Percentiles rank a stretch among this genome's conserved stretches.
These are phyloP conservation scores for Neurospora sp. DNA, from an alignment of 495 filamentous ascomycete species.

Conservation along the genomic window DNA sequence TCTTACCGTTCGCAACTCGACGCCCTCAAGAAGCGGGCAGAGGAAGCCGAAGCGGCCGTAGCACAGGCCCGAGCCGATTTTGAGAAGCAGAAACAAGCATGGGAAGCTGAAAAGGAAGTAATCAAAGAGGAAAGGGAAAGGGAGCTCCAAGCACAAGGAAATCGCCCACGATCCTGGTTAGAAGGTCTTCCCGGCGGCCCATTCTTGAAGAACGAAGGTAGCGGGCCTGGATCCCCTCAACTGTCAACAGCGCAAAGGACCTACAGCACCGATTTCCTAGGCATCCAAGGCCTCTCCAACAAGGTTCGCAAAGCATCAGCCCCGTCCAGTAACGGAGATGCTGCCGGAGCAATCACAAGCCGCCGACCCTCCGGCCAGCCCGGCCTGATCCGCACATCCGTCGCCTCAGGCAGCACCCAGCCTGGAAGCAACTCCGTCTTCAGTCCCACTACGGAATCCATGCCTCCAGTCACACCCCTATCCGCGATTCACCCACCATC, in stretches of 20 bases:
- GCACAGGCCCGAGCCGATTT: constrained; percentile 35
- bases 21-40: constrained; percentile 49
- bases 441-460: constrained; percentile 24
- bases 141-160: background rate
- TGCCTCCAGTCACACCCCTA: background rate
- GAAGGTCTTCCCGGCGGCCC: constrained; percentile 40
- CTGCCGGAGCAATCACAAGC: constrained; percentile 13
- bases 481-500: background rate
- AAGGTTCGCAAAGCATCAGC: constrained; percentile 35
- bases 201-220: constrained; percentile 26
- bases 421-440: constrained; percentile 22
- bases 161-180: constrained; percentile 62
- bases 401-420: constrained; percentile 7
- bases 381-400: constrained; percentile 16
- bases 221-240: constrained; percentile 37
- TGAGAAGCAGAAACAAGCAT: constrained; percentile 44
- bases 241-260: constrained; percentile 31
- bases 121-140: constrained; percentile 42
- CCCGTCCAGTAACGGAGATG: constrained; percentile 35
- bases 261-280: constrained; percentile 38
- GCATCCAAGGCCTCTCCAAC: constrained; percentile 29
- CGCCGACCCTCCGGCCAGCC: constrained; percentile 33
- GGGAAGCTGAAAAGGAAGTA: constrained; percentile 59
- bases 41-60: constrained; percentile 55
- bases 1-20: constrained; percentile 56